A percentile compares a stretch with the other conserved stretches of the same genome.
Conservation (phyloP, 345 rosid species). For the Carallia pectinifolia region DNA sequence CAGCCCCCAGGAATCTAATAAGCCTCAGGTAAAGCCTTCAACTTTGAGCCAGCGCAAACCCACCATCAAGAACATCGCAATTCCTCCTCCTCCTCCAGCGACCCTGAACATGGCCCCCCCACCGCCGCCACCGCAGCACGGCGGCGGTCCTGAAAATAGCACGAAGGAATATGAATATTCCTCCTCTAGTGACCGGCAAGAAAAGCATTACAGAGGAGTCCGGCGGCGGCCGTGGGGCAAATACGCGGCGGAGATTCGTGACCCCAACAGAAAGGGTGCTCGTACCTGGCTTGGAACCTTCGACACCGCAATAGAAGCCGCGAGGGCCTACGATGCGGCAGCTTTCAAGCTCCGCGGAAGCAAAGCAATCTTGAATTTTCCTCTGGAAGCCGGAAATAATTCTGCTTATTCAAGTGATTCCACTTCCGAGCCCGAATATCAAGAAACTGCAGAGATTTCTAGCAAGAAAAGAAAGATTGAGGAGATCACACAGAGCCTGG, state of each 20-base stretch:
- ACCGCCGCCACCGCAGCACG: not conserved
- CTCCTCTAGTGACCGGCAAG: slow-evolving; percentile 16
- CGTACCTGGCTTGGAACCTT: slow-evolving; percentile 94
- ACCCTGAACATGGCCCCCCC: not conserved
- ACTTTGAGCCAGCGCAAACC: slow-evolving; percentile 69
- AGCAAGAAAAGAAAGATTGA: slow-evolving; percentile 41
- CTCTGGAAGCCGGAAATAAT: slow-evolving; percentile 58
- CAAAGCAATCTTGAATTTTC: slow-evolving; percentile 88
- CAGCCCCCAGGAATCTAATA: not conserved
- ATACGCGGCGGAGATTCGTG: slow-evolving; percentile 88
- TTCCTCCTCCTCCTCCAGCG: slow-evolving; percentile 35
- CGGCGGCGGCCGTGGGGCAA: slow-evolving; percentile 90
- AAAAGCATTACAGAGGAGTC: slow-evolving; percentile 78
- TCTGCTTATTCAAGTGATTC: not conserved
- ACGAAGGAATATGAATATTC: not conserved
- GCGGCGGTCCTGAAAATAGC: not conserved
- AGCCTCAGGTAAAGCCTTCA: slow-evolving; percentile 22
- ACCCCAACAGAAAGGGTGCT: slow-evolving; percentile 79
- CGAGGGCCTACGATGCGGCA: slow-evolving; percentile 81
- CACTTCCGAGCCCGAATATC: slow-evolving; percentile 3
- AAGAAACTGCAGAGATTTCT: not conserved
- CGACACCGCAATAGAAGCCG: slow-evolving; percentile 79
- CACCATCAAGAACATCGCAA: slow-evolving; percentile 38
- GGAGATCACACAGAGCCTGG: slow-evolving; percentile 7
- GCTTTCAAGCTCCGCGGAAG: slow-evolving; percentile 83